phyloP scores from a whole-genome alignment of 73 alveolate genomes.

The Tetrahymena thermophila region DNA sequence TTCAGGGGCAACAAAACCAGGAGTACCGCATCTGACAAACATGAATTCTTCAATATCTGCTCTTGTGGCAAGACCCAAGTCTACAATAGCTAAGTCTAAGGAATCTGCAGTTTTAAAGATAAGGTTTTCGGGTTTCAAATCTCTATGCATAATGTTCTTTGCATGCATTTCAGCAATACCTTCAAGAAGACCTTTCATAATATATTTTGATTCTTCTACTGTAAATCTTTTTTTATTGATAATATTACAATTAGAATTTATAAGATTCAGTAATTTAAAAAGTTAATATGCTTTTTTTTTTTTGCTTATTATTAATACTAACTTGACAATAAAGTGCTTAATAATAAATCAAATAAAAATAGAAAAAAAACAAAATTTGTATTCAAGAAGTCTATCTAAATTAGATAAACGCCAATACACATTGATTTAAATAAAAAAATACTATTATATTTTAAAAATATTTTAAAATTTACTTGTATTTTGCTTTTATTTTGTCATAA shows the following conservation, averaged over 20 bases:
- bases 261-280: no score
- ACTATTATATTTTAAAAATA: background rate
- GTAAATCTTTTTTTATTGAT: background rate
- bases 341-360: no score
- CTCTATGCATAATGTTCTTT: conserved; percentile 37
- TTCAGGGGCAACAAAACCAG: conserved; percentile 49
- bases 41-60: conserved; percentile 22
- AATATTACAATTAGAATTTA: no score
- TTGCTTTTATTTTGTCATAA: conserved; percentile 28
- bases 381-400: no score
- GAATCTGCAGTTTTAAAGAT: conserved; percentile 21
- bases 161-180: conserved; percentile 44
- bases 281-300: no score
- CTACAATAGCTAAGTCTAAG: conserved; percentile 21
- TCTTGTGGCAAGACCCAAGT: conserved; percentile 38
- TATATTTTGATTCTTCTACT: conserved; percentile 3
- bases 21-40: conserved; percentile 47
- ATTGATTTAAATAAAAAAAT: no score
- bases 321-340: no score
- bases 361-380: no score
- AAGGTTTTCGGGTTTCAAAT: conserved; percentile 26
- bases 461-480: background rate
- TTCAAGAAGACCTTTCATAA: conserved; percentile 31
- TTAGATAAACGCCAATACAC: no score
- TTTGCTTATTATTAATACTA: no score